Evolutionary conservation across 257 asterid genomes (phyloP), one percentile per base, ranked within the genome.

Genomic region (Lycium ferocissimum): DNA sequence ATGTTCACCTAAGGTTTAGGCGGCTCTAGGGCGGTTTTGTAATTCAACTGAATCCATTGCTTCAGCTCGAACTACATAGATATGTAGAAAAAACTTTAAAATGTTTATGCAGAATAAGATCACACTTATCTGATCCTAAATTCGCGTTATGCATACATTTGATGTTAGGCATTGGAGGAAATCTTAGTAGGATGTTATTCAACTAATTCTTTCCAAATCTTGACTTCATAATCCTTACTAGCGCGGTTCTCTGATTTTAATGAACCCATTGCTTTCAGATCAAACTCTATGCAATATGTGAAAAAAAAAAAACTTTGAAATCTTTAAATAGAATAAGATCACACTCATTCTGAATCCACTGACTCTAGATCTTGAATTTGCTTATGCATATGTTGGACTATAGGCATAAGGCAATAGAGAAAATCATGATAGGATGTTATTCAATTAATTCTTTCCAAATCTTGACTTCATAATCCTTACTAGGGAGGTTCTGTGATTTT

Each of bases 121-220:
- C 47, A 51, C 63, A 26, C 15, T 51, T 45, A n/a, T 76, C 51
- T 0, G 63, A 20, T 56, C 61, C 61, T 56, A 18, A 54, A 14
- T 56, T 56, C n/a, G 61, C 7, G 33, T 56, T 56, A 12, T 56
- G 61, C 61, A 56, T 47, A 73, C 59, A 22, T 73, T 1, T 12
- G 20, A 53, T 63, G 49, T 43, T 51, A 22, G 61, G 62, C 20
- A 45, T n/a, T 11, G 80, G 57, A 45, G 80, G 59, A 73, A 45
- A 73, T 73, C n/a, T 73, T 45, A 8, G 20, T 22, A 7, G 45
- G 45, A 76, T 76, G 47, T 75, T 75, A 26, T 51, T 76, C 63
- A 49, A 22, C 81, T n/a, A n/a, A 47, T 51, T 75, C 43, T 51
- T 75, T 12, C 20, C 22, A 49, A 75, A 75, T 51, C 62, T 20